phyloP scores from a whole-genome alignment of 352 stramenopile genomes.

The Phytophthora brassicae region DNA sequence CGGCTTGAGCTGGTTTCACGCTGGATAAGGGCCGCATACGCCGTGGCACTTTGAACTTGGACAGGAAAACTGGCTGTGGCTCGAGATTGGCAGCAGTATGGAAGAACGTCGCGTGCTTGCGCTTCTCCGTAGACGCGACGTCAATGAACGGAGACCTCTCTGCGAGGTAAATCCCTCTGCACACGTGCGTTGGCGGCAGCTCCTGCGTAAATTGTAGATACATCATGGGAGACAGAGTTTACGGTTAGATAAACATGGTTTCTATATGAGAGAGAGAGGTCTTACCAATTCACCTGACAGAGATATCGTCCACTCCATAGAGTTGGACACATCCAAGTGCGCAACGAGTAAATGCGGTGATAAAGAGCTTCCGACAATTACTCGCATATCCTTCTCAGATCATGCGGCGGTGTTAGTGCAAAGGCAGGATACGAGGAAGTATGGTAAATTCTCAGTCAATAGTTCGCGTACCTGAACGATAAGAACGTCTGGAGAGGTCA shows the following conservation, averaged over 20 bases:
- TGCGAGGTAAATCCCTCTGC: conserved; percentile 45
- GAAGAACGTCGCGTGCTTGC: conserved; percentile 49
- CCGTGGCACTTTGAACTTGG: conserved; percentile 53
- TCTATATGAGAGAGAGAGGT: not conserved
- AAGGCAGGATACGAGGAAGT: too few relatives aligned
- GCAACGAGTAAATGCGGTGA: conserved; percentile 34
- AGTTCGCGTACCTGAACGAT: conserved; percentile 41
- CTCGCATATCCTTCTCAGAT: conserved; percentile 32
- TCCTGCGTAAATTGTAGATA: conserved; percentile 30
- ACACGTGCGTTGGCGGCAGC: conserved; percentile 43
- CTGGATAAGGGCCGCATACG: conserved; percentile 5
- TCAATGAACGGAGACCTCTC: conserved; percentile 51
- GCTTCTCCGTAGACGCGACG: conserved; percentile 54
- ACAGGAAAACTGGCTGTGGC: conserved; percentile 42
- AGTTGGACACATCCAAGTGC: conserved; percentile 35
- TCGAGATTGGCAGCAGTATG: conserved; percentile 30
- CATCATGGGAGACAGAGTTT: not conserved
- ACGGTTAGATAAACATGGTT: not conserved
- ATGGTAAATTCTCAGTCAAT: not conserved
- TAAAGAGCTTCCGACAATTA: conserved; percentile 48
- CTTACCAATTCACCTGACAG: conserved; percentile 50
- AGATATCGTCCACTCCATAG: conserved; percentile 32
- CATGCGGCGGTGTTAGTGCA: not conserved
- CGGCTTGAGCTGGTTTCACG: not conserved
- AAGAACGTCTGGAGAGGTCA: conserved; percentile 42